Evolutionary conservation across 257 asterid species (phyloP).

Genomic region (Solanum sejunctum): DNA sequence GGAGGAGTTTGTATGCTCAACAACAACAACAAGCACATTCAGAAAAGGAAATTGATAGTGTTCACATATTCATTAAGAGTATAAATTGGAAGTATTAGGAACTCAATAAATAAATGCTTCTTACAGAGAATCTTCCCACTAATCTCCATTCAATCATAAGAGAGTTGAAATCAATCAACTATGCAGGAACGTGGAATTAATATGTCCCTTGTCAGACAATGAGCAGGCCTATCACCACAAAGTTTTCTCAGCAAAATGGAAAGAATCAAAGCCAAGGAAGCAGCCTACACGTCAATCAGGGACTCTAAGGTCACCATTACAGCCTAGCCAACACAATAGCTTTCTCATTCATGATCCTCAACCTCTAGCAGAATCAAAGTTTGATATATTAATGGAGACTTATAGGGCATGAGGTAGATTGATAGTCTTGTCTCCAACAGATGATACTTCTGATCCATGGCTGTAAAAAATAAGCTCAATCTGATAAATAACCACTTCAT

Average conservation of each 20-base stretch:
- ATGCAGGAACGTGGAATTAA: not conserved
- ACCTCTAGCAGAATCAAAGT: too few species aligned
- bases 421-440: conserved; percentile 28
- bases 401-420: conserved; percentile 62
- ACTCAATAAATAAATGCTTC: not conserved
- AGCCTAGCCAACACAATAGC: not conserved
- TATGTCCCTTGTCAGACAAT: not conserved
- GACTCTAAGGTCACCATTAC: not conserved
- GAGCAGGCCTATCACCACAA: not conserved
- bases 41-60: not conserved
- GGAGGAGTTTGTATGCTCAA: too few species aligned
- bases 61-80: too few species aligned
- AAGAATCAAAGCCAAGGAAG: not conserved
- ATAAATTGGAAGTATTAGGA: not conserved
- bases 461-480: conserved; percentile 23
- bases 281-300: not conserved
- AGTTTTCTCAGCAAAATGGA: not conserved
- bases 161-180: not conserved
- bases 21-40: not conserved
- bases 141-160: not conserved
- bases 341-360: not conserved
- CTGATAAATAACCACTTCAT: not conserved
- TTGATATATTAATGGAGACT: not conserved
- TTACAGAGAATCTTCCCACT: not conserved
- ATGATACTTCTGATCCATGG: conserved; percentile 67